Evolutionary conservation across 345 rosid genomes (phyloP).

Genomic region (Rhizophora apiculata): DNA sequence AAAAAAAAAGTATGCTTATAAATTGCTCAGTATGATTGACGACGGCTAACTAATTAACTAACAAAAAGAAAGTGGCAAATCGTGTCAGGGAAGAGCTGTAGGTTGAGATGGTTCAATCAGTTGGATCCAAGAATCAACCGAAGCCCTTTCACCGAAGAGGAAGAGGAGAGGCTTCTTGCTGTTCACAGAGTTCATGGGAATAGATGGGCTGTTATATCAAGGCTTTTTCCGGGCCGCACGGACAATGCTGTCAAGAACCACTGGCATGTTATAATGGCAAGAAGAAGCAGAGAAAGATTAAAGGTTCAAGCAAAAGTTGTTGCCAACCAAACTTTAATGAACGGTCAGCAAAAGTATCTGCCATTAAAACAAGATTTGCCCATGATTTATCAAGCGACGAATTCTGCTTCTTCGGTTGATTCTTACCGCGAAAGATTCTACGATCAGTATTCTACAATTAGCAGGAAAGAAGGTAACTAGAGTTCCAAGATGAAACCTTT

Average conservation of each 20-base stretch:
- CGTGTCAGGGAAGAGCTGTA: constrained; percentile 75
- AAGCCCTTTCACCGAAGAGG: constrained; percentile 84
- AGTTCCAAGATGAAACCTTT: neutral
- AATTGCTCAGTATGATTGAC: neutral
- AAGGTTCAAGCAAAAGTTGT: constrained; percentile 16
- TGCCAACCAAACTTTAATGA: neutral
- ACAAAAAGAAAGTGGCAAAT: neutral
- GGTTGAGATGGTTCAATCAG: constrained; percentile 97
- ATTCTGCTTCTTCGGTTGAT: constrained; percentile 5
- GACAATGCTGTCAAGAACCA: constrained; percentile 98
- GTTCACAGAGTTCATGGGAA: constrained; percentile 88
- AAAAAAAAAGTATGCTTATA: neutral
- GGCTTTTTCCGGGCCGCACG: constrained; percentile 83
- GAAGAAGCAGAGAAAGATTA: constrained; percentile 47
- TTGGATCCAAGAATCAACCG: constrained; percentile 86
- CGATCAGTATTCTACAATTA: too few species aligned
- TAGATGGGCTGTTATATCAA: constrained; percentile 82
- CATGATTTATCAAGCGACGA: neutral
- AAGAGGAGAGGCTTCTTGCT: constrained; percentile 76
- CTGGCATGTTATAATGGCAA: constrained; percentile 95
- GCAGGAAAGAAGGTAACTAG: constrained; percentile 14
- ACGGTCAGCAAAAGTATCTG: neutral
- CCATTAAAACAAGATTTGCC: constrained; percentile 4
- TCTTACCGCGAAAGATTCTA: constrained; percentile 2
- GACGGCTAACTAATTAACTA: neutral